Evolutionary conservation across 305 asterid species (phyloP).

Genomic region (Solanum chacoense): DNA sequence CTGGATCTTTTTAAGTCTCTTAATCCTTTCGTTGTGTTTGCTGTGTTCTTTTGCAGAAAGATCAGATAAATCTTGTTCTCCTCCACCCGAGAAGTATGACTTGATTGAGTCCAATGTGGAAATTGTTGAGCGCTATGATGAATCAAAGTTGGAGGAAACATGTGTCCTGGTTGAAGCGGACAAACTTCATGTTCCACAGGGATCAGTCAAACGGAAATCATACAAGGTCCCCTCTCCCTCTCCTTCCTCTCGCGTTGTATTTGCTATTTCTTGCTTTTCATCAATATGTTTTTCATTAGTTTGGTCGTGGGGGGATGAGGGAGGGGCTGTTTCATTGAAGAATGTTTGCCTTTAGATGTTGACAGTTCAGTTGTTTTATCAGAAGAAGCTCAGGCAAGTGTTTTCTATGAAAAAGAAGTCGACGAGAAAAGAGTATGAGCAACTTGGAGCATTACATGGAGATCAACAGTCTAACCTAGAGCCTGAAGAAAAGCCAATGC

Average conservation of each 20-base stretch:
- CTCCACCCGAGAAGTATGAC: slow-evolving; percentile 31
- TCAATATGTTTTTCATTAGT: neutral
- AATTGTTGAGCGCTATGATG: slow-evolving; percentile 21
- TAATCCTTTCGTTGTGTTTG: neutral
- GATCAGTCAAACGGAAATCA: slow-evolving; percentile 34
- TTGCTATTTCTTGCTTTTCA: neutral
- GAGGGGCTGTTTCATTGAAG: neutral
- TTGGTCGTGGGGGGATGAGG: neutral
- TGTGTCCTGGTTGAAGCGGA: slow-evolving; percentile 60
- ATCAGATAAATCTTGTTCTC: slow-evolving; percentile 25
- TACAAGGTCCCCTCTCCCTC: slow-evolving; percentile 49
- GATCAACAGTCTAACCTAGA: slow-evolving; percentile 12
- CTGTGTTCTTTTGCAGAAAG: slow-evolving; percentile 4
- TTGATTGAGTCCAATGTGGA: slow-evolving; percentile 11
- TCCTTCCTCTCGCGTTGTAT: neutral
- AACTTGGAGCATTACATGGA: slow-evolving; percentile 4
- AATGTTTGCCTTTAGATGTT: neutral
- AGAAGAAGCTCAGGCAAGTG: slow-evolving; percentile 56
- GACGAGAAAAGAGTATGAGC: slow-evolving; percentile 25
- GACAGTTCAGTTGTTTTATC: slow-evolving; percentile 5
- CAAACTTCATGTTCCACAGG: slow-evolving; percentile 18
- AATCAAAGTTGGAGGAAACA: slow-evolving; percentile 40
- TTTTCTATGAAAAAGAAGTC: slow-evolving; percentile 42
- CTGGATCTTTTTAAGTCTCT: neutral
- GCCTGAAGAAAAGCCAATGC: slow-evolving; percentile 1